Evolutionary conservation across 2,329 filamentous ascomycete species (phyloP).

Genomic region (Talaromyces sp.): DNA sequence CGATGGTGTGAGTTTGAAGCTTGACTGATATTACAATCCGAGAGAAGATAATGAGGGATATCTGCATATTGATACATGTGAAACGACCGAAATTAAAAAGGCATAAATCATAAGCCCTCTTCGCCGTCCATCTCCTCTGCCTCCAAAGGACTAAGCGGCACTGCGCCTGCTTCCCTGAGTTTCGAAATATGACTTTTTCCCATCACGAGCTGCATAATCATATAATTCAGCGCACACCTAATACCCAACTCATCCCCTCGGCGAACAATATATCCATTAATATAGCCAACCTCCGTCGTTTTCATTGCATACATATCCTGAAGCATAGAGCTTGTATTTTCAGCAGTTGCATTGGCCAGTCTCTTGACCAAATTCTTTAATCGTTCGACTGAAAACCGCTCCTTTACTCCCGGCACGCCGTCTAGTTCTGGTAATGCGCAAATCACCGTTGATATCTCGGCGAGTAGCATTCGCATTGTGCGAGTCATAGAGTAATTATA

Average conservation of each 20-base stretch:
- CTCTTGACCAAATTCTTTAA: slow-evolving; percentile 59
- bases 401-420: slow-evolving; percentile 56
- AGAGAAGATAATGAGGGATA: neutral
- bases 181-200: slow-evolving; percentile 58
- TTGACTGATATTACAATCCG: slow-evolving; percentile 13
- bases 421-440: slow-evolving; percentile 70
- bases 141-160: slow-evolving; percentile 31
- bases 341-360: slow-evolving; percentile 53
- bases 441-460: slow-evolving; percentile 72
- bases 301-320: slow-evolving; percentile 60
- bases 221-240: slow-evolving; percentile 67
- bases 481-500: slow-evolving; percentile 63
- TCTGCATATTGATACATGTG: neutral
- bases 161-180: slow-evolving; percentile 28
- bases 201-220: slow-evolving; percentile 69
- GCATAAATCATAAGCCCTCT: slow-evolving; percentile 4
- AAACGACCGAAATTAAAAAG: neutral
- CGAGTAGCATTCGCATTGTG: slow-evolving; percentile 67
- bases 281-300: slow-evolving; percentile 73
- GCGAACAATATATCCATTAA: slow-evolving; percentile 82
- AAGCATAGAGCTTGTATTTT: slow-evolving; percentile 65
- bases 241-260: slow-evolving; percentile 70
- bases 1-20: slow-evolving; percentile 22
- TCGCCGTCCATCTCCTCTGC: slow-evolving; percentile 17
- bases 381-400: slow-evolving; percentile 59